Conservation (phyloP, 306 rosid genomes). For the Trichosanthes truncata region DNA sequence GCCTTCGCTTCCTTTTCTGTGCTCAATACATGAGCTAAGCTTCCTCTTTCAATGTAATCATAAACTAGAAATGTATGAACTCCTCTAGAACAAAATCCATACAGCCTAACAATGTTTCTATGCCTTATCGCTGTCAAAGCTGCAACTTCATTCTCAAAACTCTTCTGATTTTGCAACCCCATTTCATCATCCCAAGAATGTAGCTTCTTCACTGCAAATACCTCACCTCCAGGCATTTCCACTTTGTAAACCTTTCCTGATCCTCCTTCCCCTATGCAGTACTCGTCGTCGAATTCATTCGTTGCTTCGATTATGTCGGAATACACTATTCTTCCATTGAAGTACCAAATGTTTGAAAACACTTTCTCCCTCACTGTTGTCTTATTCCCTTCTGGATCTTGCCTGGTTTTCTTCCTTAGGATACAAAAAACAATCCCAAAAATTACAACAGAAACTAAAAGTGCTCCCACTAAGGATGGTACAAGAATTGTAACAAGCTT, state of each 20-base stretch:
- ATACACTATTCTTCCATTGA: conserved; percentile 30
- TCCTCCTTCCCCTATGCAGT: conserved; percentile 35
- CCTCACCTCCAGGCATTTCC: conserved; percentile 23
- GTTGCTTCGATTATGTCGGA: conserved; percentile 33
- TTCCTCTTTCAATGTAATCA: conserved; percentile 38
- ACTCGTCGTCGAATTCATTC: conserved; percentile 20
- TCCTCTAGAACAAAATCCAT: conserved; percentile 35
- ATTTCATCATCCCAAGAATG: conserved; percentile 24
- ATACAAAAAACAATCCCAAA: conserved; percentile 3
- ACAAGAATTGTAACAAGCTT: conserved; percentile 15
- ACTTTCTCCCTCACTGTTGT: background rate
- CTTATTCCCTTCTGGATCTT: background rate
- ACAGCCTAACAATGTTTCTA: conserved; percentile 37
- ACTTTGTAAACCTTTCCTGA: conserved; percentile 33
- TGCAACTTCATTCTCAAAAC: conserved; percentile 24
- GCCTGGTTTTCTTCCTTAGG: conserved; percentile 13
- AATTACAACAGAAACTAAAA: conserved; percentile 2
- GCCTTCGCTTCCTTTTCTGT: conserved; percentile 20
- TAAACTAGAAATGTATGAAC: conserved; percentile 28
- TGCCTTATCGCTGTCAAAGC: conserved; percentile 32
- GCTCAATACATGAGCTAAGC: conserved; percentile 14
- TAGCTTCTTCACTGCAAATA: conserved; percentile 38
- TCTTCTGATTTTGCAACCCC: conserved; percentile 17
- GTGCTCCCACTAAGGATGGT: conserved; percentile 22
- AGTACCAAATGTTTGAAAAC: conserved; percentile 31